Evolutionary conservation across 148 eudicot species (phyloP), one percentile per base, ranked within the genome.

Genomic region (Rhododendron vialii): DNA sequence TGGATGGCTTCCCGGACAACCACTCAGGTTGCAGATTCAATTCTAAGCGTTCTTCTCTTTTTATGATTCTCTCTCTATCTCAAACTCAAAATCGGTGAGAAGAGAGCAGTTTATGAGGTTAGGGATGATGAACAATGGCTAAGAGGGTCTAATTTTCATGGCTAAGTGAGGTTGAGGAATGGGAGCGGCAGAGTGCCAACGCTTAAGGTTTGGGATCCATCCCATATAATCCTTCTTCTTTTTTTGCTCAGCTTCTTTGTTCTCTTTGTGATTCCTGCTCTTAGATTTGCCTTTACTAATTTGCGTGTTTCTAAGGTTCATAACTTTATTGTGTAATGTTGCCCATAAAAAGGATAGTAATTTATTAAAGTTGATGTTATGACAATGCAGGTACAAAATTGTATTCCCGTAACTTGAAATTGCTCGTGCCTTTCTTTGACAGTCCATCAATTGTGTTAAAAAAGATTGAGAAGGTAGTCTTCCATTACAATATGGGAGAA

Each of bases 371-470:
- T 38, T 51, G 17, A 18, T 83, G 18, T 35, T 81, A 51, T 86
- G 87, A 55, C 41, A 59, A 85, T 88, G 48, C 93, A 96, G 99
- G 99, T 83, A 94, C 89, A 84, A 94, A 94, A 20, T 88, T 96
- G 86, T 95, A 96, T 85, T 92, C 96, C 53, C 94, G 98, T 81
- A 96, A 96, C 90, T 87, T 96, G 93, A 89, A 92, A 65, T 88
- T 96, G 92, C 96, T 96, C 59, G 95, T 96, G 51, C 99, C 99
- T 77, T 96, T 96, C 92, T 94, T 96, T 88, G 94, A 92, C 78
- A 86, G 88, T 67, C 96, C 98, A 78, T 94, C 98, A 47, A 96
- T 96, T 87, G 86, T 86, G 14, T 87, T 96, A 84, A 87, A 90
- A 86, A 85, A 88, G 87, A 93, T 96, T 28, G 88, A 89, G 55